Evolutionary conservation across 1,139 yeast species (phyloP).

Genomic region (Magnusiomyces paraingens): DNA sequence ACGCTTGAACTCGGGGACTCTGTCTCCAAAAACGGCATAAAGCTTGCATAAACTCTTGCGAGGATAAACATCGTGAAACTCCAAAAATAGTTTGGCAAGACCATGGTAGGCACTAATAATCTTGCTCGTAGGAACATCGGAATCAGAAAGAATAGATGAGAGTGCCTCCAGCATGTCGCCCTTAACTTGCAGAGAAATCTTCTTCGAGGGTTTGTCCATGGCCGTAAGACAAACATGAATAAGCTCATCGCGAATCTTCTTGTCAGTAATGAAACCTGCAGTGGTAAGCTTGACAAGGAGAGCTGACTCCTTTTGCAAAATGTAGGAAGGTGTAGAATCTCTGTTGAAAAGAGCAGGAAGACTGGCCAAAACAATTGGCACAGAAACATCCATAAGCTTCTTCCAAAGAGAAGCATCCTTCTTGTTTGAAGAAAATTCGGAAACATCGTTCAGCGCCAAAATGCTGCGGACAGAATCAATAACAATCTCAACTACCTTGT

Average conservation of each 20-base stretch:
- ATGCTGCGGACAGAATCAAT: conserved; percentile 51
- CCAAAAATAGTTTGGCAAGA: conserved; percentile 53
- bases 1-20: conserved; percentile 40
- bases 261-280: conserved; percentile 53
- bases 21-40: conserved; percentile 52
- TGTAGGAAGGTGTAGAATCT: conserved; percentile 24
- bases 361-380: conserved; percentile 24
- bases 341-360: conserved; percentile 26
- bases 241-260: conserved; percentile 49
- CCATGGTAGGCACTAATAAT: conserved; percentile 49
- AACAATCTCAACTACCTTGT: conserved; percentile 51
- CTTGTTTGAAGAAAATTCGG: conserved; percentile 18
- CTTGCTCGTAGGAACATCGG: conserved; percentile 49
- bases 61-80: conserved; percentile 51
- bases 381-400: conserved; percentile 27
- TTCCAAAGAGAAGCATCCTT: conserved; percentile 13
- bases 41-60: conserved; percentile 56
- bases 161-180: conserved; percentile 55
- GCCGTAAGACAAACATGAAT: conserved; percentile 55
- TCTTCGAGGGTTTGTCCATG: conserved; percentile 54
- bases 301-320: conserved; percentile 46
- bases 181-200: conserved; percentile 47
- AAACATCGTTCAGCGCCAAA: conserved; percentile 40
- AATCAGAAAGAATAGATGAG: conserved; percentile 46
- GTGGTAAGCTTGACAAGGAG: conserved; percentile 52